A percentile compares a stretch with the other conserved stretches of the same genome.
Conservation (phyloP, 805 yeast genomes). For the Kuraishia ogatae region DNA sequence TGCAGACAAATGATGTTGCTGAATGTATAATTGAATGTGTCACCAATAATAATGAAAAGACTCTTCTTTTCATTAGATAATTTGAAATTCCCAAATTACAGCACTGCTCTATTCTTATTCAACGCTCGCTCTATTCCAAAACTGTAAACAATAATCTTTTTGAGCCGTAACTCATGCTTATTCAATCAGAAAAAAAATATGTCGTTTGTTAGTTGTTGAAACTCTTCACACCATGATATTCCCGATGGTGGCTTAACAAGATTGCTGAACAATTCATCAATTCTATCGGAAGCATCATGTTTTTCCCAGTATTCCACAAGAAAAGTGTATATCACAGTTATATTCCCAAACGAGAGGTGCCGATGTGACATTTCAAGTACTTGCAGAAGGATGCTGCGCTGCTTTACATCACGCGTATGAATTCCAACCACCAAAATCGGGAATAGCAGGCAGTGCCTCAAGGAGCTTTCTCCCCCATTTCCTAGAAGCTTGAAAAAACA, state of each 20-base stretch:
- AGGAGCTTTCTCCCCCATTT: slow-evolving; percentile 1
- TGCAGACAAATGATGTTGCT: no score
- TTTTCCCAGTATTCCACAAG: background rate
- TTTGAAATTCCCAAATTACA: no score
- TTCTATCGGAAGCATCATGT: background rate
- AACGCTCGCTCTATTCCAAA: no score
- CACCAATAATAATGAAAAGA: no score
- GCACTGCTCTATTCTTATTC: no score
- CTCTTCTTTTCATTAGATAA: no score
- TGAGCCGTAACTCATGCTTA: no score
- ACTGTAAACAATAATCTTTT: no score
- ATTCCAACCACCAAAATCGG: slow-evolving; percentile 17
- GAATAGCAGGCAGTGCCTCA: slow-evolving; percentile 18
- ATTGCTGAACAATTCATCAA: background rate
- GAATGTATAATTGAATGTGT: no score
- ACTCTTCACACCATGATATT: slow-evolving; percentile 11
- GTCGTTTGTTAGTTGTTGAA: slow-evolving; percentile 9
- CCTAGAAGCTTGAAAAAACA: slow-evolving; percentile 7
- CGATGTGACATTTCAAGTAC: slow-evolving; percentile 8
- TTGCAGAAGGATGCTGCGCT: slow-evolving; percentile 9
- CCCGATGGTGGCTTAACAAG: background rate
- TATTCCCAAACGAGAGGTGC: slow-evolving; percentile 15
- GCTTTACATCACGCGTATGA: slow-evolving; percentile 8
- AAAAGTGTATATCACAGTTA: background rate
- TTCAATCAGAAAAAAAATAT: slow-evolving; percentile 10